A percentile compares a stretch with the other conserved stretches of the same genome.
Conservation (phyloP, 1,284 basidiomycete genomes). For the Anthracocystis walkeri region DNA sequence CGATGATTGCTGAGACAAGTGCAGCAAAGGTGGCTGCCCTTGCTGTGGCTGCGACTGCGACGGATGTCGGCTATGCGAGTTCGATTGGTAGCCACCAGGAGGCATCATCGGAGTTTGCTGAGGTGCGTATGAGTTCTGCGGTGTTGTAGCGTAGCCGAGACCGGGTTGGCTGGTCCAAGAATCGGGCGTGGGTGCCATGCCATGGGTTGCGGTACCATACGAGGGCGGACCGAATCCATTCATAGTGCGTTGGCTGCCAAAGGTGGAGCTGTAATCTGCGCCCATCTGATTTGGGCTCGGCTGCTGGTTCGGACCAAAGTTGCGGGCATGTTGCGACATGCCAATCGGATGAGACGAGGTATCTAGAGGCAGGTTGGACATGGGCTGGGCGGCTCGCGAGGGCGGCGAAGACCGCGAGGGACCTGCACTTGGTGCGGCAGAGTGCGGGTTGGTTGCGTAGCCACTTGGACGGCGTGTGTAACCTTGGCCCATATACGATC, state of each 20-base stretch:
- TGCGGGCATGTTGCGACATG: constrained; percentile 19
- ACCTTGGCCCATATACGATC: constrained; percentile 9
- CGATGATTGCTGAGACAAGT: constrained; percentile 23
- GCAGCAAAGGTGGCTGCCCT: constrained; percentile 26
- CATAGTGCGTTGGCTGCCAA: constrained; percentile 21
- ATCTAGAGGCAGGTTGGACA: constrained; percentile 7
- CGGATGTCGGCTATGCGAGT: constrained; percentile 12
- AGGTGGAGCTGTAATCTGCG: constrained; percentile 31
- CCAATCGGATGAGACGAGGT: constrained; percentile 16
- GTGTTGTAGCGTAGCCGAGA: constrained; percentile 11
- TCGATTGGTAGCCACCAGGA: constrained; percentile 10
- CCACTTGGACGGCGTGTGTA: constrained; percentile 42
- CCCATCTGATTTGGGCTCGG: constrained; percentile 8
- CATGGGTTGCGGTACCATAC: not conserved
- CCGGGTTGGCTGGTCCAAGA: constrained; percentile 28
- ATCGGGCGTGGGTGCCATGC: constrained; percentile 14
- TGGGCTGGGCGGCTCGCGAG: constrained; percentile 21
- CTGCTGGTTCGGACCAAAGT: constrained; percentile 11
- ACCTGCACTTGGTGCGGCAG: constrained; percentile 46
- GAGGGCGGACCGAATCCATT: constrained; percentile 20
- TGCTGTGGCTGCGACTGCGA: constrained; percentile 17
- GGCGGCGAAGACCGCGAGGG: constrained; percentile 48
- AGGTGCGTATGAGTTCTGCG: constrained; percentile 21
- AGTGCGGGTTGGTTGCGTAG: constrained; percentile 44
- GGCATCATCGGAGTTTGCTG: constrained; percentile 31